Evolutionary conservation across 2,329 filamentous ascomycete genomes (phyloP).

Genomic region (Claviceps fusiformis): DNA sequence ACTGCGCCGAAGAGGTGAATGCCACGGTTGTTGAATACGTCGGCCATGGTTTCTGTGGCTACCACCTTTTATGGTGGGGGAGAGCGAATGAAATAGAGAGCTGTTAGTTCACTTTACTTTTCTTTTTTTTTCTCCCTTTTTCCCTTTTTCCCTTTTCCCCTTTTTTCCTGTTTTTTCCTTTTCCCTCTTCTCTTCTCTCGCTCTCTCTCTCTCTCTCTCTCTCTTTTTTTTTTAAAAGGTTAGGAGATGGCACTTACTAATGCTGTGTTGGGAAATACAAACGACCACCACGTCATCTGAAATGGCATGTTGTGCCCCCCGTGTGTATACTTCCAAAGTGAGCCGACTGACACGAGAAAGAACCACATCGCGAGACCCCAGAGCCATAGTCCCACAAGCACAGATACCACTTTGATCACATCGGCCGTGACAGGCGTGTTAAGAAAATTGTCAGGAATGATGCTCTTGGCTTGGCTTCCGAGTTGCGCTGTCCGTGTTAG

Average conservation of each 20-base stretch:
- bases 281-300: constrained; percentile 77
- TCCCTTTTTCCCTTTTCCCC: too few species aligned
- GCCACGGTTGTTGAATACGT: constrained; percentile 42
- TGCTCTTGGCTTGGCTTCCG: constrained; percentile 26
- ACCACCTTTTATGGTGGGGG: constrained; percentile 28
- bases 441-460: constrained; percentile 30
- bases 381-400: constrained; percentile 62
- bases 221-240: too few species aligned
- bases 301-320: constrained; percentile 51
- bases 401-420: constrained; percentile 32
- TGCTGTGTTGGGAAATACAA: constrained; percentile 70
- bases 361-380: constrained; percentile 79
- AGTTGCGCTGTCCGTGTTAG: constrained; percentile 22
- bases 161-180: too few species aligned
- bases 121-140: too few species aligned
- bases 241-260: constrained; percentile 24
- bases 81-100: neutral
- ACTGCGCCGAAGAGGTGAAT: constrained; percentile 55
- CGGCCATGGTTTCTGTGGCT: constrained; percentile 58
- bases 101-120: neutral
- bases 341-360: constrained; percentile 66
- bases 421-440: constrained; percentile 27
- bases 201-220: too few species aligned
- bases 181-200: too few species aligned
- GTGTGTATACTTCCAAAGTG: constrained; percentile 53